Percentiles rank a stretch among this genome's conserved stretches.
Evolutionary conservation across 164 flowering plant species (phyloP).

Genomic region (Stephania japonica): DNA sequence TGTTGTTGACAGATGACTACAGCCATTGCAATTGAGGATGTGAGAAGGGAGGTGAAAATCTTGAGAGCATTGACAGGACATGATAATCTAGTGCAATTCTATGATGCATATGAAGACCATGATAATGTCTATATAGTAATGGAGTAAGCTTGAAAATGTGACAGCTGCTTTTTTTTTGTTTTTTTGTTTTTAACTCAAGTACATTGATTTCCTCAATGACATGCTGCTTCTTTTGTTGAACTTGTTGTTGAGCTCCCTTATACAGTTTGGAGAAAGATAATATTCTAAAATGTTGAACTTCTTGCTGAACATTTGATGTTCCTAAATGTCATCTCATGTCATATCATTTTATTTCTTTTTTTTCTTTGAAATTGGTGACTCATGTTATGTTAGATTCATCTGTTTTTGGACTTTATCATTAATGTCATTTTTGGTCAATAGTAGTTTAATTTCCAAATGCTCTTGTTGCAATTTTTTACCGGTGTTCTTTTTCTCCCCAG

Average conservation of each 20-base stretch:
- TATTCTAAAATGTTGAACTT: neutral
- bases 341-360: too few relatives aligned
- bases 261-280: neutral
- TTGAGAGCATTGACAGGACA: conserved; percentile 80
- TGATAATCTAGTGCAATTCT: conserved; percentile 64
- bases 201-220: neutral
- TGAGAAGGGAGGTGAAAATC: conserved; percentile 87
- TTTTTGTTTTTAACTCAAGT: neutral
- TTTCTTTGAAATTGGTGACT: neutral
- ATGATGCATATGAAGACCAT: conserved; percentile 85
- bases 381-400: neutral
- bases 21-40: conserved; percentile 94
- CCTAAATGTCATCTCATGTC: too few relatives aligned
- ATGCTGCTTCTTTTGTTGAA: conserved; percentile 1
- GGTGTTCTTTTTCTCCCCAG: neutral
- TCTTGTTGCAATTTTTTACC: neutral
- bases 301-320: too few relatives aligned
- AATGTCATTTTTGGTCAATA: neutral
- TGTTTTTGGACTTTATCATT: too few relatives aligned
- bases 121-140: conserved; percentile 83
- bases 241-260: neutral
- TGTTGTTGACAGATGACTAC: conserved; percentile 70
- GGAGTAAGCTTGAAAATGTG: conserved; percentile 64
- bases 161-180: neutral
- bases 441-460: neutral